Evolutionary conservation across 1,284 basidiomycete genomes (phyloP).

Genomic region (Austroboletus novae-zelandiae): DNA sequence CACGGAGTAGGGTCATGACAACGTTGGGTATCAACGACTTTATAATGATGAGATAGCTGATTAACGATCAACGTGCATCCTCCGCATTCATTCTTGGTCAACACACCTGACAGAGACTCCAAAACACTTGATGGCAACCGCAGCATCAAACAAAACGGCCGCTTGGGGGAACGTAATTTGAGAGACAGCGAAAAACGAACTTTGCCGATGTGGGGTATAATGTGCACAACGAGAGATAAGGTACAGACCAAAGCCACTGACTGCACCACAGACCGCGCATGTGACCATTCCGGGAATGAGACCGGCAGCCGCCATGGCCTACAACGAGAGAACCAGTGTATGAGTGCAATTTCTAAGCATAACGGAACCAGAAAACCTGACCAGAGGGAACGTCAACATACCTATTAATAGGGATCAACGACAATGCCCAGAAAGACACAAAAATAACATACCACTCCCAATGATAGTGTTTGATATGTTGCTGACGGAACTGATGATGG

Average conservation of each 20-base stretch:
- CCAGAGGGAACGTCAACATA: conserved; percentile 82
- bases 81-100: background rate
- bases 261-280: conserved; percentile 81
- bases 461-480: conserved; percentile 88
- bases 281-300: conserved; percentile 86
- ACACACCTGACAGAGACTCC: conserved; percentile 90
- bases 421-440: background rate
- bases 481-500: conserved; percentile 62
- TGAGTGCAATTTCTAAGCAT: background rate
- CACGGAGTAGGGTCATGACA: conserved; percentile 79
- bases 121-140: conserved; percentile 96
- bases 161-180: conserved; percentile 83
- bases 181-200: conserved; percentile 88
- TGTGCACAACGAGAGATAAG: conserved; percentile 85
- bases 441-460: conserved; percentile 68
- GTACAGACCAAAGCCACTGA: conserved; percentile 87
- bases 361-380: conserved; percentile 32
- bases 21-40: conserved; percentile 95
- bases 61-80: background rate
- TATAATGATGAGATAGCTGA: conserved; percentile 89
- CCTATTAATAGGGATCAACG: conserved; percentile 40
- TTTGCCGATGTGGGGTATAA: conserved; percentile 69
- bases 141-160: conserved; percentile 85
- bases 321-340: conserved; percentile 11
- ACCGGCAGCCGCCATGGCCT: conserved; percentile 85